Conservation (phyloP, 441 rosid genomes). For the Pelargonium australe region DNA sequence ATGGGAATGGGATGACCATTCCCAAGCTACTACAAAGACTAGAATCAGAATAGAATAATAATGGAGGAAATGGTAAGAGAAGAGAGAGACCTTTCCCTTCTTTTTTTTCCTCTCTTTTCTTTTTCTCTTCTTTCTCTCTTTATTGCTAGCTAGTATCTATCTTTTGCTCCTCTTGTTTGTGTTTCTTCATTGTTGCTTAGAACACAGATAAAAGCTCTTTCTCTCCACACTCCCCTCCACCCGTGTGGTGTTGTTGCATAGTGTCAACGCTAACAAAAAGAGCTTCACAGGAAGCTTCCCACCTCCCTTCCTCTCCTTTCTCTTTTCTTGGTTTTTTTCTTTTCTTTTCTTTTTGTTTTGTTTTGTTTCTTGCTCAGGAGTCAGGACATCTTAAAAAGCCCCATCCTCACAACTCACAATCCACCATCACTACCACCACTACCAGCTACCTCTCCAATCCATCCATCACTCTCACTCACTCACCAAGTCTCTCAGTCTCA, state of each 20-base stretch:
- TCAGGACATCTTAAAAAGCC: not conserved
- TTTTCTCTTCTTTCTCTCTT: constrained; percentile 6
- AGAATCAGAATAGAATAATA: not conserved
- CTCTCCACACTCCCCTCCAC: not conserved
- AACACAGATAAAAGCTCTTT: not conserved
- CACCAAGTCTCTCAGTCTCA: too few relatives aligned
- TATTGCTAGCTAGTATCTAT: constrained; percentile 18
- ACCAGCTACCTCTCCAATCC: constrained; percentile 2
- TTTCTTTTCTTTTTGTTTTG: not conserved
- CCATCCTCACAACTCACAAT: not conserved
- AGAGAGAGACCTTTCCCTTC: not conserved
- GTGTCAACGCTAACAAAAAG: constrained; percentile 55
- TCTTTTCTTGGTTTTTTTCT: not conserved
- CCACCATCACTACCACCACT: too few relatives aligned
- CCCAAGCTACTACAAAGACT: too few relatives aligned
- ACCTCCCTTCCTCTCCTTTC: constrained; percentile 31
- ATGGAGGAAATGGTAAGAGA: not conserved
- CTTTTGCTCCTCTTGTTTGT: constrained; percentile 8
- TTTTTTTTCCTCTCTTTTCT: not conserved
- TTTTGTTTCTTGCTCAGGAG: not conserved
- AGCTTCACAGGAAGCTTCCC: constrained; percentile 48
- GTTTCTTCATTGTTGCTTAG: constrained; percentile 1
- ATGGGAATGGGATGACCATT: too few relatives aligned
- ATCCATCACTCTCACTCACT: too few relatives aligned
- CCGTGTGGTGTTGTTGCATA: not conserved